A percentile compares a stretch with the other conserved stretches of the same genome.
These are phyloP conservation scores for Xylariomycetidae sp. DNA, from an alignment of 2,329 filamentous ascomycete genomes.

Conservation along the genomic window DNA sequence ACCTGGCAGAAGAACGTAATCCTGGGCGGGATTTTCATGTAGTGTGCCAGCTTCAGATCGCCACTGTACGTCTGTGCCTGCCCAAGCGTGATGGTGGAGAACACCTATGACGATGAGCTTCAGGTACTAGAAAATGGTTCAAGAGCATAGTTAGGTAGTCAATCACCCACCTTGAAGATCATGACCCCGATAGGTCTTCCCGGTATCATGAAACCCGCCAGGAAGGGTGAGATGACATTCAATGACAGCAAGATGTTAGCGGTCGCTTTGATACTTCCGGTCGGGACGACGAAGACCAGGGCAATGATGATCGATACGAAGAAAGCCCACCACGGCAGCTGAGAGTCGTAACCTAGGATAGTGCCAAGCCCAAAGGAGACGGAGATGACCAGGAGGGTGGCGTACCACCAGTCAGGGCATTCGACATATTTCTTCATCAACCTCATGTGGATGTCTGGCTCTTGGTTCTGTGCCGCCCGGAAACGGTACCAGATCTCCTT, in stretches of 20 bases:
- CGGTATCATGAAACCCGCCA: slow-evolving; percentile 56
- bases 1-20: slow-evolving; percentile 47
- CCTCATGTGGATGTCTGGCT: slow-evolving; percentile 44
- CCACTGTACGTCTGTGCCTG: slow-evolving; percentile 30
- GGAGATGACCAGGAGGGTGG: slow-evolving; percentile 37
- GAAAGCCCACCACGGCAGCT: slow-evolving; percentile 50
- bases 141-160: too few species aligned
- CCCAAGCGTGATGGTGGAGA: slow-evolving; percentile 31
- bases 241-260: slow-evolving; percentile 47
- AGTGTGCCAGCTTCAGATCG: slow-evolving; percentile 33
- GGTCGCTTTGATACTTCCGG: slow-evolving; percentile 41
- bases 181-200: slow-evolving; percentile 51
- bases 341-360: slow-evolving; percentile 40
- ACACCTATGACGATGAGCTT: too few species aligned
- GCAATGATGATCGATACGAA: slow-evolving; percentile 44
- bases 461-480: slow-evolving; percentile 41
- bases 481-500: slow-evolving; percentile 41
- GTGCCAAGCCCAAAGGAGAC: slow-evolving; percentile 43
- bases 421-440: slow-evolving; percentile 51
- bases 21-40: slow-evolving; percentile 39
- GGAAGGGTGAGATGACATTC: slow-evolving; percentile 50
- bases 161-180: slow-evolving; percentile 52
- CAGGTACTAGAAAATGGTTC: too few species aligned
- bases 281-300: slow-evolving; percentile 41
- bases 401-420: slow-evolving; percentile 54